Evolutionary conservation across 768 basidiomycete genomes (phyloP), one percentile per base, ranked within the genome.

Genomic region (Cubamyces lactineus): DNA sequence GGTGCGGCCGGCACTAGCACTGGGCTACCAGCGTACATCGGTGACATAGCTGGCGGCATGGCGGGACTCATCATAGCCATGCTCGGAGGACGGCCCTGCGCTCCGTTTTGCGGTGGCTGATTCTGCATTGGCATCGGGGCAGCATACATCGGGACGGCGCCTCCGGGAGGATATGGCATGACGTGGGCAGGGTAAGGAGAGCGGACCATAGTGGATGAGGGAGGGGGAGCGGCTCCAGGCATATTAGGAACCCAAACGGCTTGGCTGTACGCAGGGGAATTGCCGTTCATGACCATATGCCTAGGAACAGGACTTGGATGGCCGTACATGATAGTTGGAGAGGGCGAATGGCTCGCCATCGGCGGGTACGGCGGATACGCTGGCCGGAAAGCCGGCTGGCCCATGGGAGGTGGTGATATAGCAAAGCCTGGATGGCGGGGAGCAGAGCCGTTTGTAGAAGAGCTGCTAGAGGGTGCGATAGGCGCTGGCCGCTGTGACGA

Each of bases 341-440:
- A 84, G 4, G 89, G 89, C 16, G 89, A 85, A 69, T 87, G 87
- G 65, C 83, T 85, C 76, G 89, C 80, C 80, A 91, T 86, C 2
- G 89, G 85, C 15, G 89, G 86, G 70, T 91, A 90, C 21, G 80
- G 67, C 23, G 77, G 72, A 75, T 88, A 92, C 45, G 79, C 72
- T 13, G 84, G 80, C 15, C 88, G 84, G 69, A 86, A 77, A 55
- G 74, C 77, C 40, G 74, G 77, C 79, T 52, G 82, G 75, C 42
- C 54, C 17, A 80, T 78, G 43, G 79, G 77, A 39, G 80, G 75
- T 16, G 76, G 71, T 1, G 66, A 66, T 52, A 66, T 63, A 6
- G 61, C 41, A 56, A 64, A 66, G 8, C 46, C 61, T 13, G 65
- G 62, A n/a, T 63, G 67, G 12, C 61, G 66, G n/a, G 62, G 40